Evolutionary conservation across 306 rosid genomes (phyloP), one percentile per base, ranked within the genome.

Genomic region (Prunus padus): DNA sequence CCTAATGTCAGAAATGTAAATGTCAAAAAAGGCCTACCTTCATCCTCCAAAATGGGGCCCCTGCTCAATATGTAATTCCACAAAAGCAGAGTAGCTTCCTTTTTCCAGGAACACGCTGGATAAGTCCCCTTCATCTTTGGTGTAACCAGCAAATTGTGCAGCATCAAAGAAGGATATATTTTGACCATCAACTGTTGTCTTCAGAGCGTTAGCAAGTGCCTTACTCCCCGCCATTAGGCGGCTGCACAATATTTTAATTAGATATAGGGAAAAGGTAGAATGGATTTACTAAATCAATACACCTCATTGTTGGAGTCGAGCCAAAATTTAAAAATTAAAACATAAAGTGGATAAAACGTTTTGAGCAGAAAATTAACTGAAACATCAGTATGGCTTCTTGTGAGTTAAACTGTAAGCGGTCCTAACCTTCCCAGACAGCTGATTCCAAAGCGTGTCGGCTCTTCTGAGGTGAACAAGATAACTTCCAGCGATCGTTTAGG

Each of bases 51-150:
- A 84, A 86, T 82, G 68, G 98, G 98, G 15, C 98, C 97, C 97
- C 81, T 95, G 98, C 81, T 92, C 98, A 69, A 95, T 95, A 84
- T 92, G 97, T 85, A 95, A 82, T 77, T 95, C 98, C 59, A 95
- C 73, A 83, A 95, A 95, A 80, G 97, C 98, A 65, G 96, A 92
- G 86, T 90, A 95, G 45, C 85, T 76, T 78, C 91, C 98, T 80
- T 89, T 92, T 81, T 81, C 82, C 45, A 92, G 72, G 75, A 89
- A 89, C 64, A 92, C 95, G 18, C 89, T 85, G 10, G 91, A 87
- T 72, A 95, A 49, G 75, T 86, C 93, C 70, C 88, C 81, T 49
- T 46, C 83, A 76, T 83, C 76, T 56, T 86, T 86, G 8, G 87
- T 89, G 79, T 92, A 92, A 28, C 97, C 97, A 67, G 97, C 97